Evolutionary conservation across 108 stramenopile genomes (phyloP), one percentile per base, ranked within the genome.

Genomic region (Hondaea fermentalgiana): DNA sequence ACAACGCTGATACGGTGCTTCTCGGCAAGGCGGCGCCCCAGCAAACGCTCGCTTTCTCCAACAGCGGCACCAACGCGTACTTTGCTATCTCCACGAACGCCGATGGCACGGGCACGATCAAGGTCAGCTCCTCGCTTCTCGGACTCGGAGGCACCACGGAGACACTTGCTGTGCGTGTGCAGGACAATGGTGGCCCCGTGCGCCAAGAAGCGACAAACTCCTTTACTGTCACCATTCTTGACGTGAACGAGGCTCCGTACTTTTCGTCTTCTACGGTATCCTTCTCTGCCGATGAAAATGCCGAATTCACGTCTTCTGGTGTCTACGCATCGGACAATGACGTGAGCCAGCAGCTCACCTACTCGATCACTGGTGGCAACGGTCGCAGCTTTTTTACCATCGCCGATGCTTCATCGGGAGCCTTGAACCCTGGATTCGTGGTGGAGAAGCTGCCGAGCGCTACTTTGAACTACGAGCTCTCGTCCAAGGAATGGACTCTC

Each of bases 151-250:
- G 49, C n/a, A 23, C 3, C 14, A 12, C 49, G n/a, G 10, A 6
- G 8, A 53, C 76, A 0, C 49, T 83, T 35, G 19, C 25, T 55
- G 51, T 83, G 8, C 45, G 51, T 12, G 51, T 83, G 14, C 49
- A 83, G 76, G 76, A 83, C 23, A 83, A 83, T 23, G 76, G 76
- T 53, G 76, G 76, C 16, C 76, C 76, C 19, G 51, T 53, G n/a
- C 76, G 76, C 76, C 45, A 83, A 23, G 45, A 47, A 6, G 4
- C 51, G 23, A 83, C 76, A 6, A 83, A 47, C 76, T 21, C 76
- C n/a, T 47, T 83, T 1, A 19, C n/a, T 0, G 4, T 83, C 49
- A 12, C 45, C 6, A 35, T 83, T 4, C 25, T 83, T 17, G 76
- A 83, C 51, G 76, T 83, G 19, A 83, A 83, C 76, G 76, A 83